These are phyloP conservation scores for Boletus hoseneyae DNA, from an alignment of 1,284 basidiomycete species.

Conservation along the genomic window DNA sequence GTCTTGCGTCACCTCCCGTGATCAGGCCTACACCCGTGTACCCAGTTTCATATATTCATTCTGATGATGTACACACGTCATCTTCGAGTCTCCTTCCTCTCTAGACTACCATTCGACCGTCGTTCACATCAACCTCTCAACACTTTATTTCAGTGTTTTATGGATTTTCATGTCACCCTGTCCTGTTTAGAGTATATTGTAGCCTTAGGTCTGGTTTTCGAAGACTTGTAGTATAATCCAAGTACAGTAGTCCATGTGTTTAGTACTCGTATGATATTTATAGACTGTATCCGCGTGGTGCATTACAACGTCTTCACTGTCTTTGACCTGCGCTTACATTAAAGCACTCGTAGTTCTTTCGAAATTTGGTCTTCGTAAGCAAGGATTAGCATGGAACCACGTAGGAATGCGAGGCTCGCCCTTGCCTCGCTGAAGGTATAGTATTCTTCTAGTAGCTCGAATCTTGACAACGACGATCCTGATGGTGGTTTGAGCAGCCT, in stretches of 20 bases:
- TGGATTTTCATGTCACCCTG: conserved; percentile 3
- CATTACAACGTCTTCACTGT: not conserved
- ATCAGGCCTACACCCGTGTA: conserved; percentile 31
- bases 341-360: not conserved
- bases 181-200: conserved; percentile 16
- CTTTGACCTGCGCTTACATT: not conserved
- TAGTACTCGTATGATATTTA: conserved; percentile 3
- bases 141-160: conserved; percentile 13
- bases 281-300: conserved; percentile 2
- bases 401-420: conserved; percentile 10
- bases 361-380: not conserved
- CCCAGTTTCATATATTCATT: conserved; percentile 27
- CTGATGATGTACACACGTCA: conserved; percentile 5
- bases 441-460: not conserved
- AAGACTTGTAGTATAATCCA: conserved; percentile 1
- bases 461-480: conserved; percentile 7
- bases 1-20: conserved; percentile 18
- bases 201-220: conserved; percentile 9
- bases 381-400: conserved; percentile 24
- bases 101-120: conserved; percentile 7
- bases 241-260: conserved; percentile 1
- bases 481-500: conserved; percentile 14
- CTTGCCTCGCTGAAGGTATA: conserved; percentile 31
- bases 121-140: not conserved
- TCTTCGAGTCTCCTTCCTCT: not conserved